Evolutionary conservation across 2,329 filamentous ascomycete genomes (phyloP).

Genomic region (Epichloe gansuensis): DNA sequence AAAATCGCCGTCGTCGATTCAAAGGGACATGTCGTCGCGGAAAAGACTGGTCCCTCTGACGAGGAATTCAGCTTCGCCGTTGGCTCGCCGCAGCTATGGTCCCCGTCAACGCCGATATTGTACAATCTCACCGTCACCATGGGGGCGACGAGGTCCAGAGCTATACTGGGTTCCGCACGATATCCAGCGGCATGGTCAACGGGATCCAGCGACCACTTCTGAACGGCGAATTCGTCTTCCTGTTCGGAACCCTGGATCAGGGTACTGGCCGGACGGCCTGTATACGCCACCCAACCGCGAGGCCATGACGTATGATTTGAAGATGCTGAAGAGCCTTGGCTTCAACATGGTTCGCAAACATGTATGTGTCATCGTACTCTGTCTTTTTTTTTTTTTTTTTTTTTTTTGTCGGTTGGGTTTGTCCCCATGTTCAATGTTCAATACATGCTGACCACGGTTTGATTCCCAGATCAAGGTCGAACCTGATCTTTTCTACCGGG

Average conservation of each 20-base stretch:
- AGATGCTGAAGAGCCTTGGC: constrained; percentile 51
- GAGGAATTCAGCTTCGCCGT: constrained; percentile 42
- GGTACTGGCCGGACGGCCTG: constrained; percentile 59
- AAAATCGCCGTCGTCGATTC: constrained; percentile 24
- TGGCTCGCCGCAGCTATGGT: constrained; percentile 47
- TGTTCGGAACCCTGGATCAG: constrained; percentile 58
- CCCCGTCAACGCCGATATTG: constrained; percentile 47
- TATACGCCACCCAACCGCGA: constrained; percentile 53
- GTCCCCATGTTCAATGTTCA: too few relatives aligned
- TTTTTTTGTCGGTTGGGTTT: constrained; percentile 6
- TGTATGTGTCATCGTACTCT: constrained; percentile 29
- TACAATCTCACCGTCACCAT: constrained; percentile 50
- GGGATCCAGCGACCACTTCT: constrained; percentile 49
- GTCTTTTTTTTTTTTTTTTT: not conserved
- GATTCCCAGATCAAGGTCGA: constrained; percentile 49
- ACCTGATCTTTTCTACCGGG: constrained; percentile 53
- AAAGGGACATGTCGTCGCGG: constrained; percentile 29
- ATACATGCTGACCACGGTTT: not conserved
- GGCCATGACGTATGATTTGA: constrained; percentile 55
- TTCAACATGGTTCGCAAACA: constrained; percentile 65
- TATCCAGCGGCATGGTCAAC: constrained; percentile 42
- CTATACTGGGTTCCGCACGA: constrained; percentile 58
- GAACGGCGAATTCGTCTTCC: constrained; percentile 58
- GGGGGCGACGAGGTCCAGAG: constrained; percentile 42
- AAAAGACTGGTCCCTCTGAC: constrained; percentile 33